phyloP scores from a whole-genome alignment of 495 filamentous ascomycete species.

The Annulohypoxylon bovei region DNA sequence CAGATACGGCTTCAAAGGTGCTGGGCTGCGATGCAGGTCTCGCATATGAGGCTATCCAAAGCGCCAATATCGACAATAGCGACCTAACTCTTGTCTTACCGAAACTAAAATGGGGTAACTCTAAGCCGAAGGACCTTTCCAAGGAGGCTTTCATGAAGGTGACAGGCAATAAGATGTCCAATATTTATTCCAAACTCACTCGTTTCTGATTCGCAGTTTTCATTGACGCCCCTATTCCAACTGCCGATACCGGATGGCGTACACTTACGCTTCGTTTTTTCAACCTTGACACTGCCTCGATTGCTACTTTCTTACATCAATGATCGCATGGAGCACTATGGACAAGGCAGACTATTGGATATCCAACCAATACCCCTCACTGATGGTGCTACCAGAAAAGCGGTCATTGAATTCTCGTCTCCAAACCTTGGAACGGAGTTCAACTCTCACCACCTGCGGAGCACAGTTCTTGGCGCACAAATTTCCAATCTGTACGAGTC shows the following conservation, averaged over 20 bases:
- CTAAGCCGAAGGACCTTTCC: neutral
- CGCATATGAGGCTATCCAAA: conserved; percentile 7
- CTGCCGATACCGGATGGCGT: neutral
- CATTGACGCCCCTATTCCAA: neutral
- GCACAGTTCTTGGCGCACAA: neutral
- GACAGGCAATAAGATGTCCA: neutral
- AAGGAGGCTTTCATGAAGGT: conserved; percentile 1
- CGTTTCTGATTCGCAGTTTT: neutral
- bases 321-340: conserved; percentile 1
- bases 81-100: conserved; percentile 6
- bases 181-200: neutral
- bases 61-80: neutral
- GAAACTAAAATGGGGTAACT: neutral
- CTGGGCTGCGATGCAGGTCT: neutral
- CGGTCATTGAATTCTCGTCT: conserved; percentile 1
- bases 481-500: neutral
- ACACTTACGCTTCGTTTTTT: neutral
- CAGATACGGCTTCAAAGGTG: neutral
- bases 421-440: conserved; percentile 1
- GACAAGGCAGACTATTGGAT: neutral
- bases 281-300: neutral
- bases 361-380: neutral
- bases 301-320: neutral
- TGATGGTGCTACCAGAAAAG: neutral
- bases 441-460: conserved; percentile 1